Base-by-base conservation (phyloP, 2,329 filamentous ascomycete species). In the Cladophialophora psammophila region DNA sequence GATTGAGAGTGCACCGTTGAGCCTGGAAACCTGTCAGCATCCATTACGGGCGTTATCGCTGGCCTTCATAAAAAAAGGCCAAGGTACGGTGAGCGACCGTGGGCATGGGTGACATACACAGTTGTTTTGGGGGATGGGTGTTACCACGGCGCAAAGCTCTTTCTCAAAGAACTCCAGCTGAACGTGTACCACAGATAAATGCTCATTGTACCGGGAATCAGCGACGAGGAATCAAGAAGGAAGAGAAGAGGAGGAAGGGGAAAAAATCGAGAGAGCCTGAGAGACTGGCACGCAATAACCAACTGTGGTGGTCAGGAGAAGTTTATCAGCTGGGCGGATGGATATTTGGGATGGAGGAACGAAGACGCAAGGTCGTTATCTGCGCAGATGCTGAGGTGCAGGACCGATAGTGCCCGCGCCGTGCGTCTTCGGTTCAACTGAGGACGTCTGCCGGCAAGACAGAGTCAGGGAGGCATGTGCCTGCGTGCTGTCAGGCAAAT, bases 151-250 rank as follows among this genome's bases (percentile, higher is more conserved):
- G 66, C 63, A 66, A 67, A 65, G 68, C 71, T 71, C 68, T 74
- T 74, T 70, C 69, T 66, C 68, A 71, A 64, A 67, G 71, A 71
- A 66, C 69, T 69, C 69, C 69, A 72, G 68, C 72, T 71, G 67
- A 72, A 74, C 61, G 67, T 65, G 63, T 72, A 71, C 72, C 72
- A 74, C 63, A 74, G 63, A 54, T 71, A 74, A 48, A 58, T 71
- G 68, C 70, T 74, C 72, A 74, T 74, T 71, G 66, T 72, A 69
- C 40, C 59, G 32, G 55, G 52, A 56, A 62, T 36, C 26, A 45
- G 38, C 36, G 61, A 57, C 53, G 53, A 50, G 42, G 26, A 31
- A 32, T 35, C n/a, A 53, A 20, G 60, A 40, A 42, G 52, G 45
- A 52, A 54, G 59, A 48, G 34, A 50, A 20, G 54, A 54, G 55